These are phyloP conservation scores for Penicillium hordei DNA, from an alignment of 2,329 filamentous ascomycete genomes.

Conservation along the genomic window DNA sequence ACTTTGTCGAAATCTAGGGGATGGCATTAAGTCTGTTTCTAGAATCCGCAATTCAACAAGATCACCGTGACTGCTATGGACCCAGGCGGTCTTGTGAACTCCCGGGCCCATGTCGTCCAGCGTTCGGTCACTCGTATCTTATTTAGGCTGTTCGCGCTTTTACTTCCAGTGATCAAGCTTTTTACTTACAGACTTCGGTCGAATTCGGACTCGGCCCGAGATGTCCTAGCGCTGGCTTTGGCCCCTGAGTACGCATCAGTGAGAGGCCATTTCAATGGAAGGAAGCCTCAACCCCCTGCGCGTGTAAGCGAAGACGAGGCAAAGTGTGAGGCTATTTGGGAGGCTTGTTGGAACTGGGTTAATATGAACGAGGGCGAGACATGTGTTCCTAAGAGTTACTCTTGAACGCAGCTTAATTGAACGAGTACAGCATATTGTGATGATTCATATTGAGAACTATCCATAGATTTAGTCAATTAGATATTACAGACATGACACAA, in stretches of 20 bases:
- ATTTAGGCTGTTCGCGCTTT: neutral
- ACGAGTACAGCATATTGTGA: neutral
- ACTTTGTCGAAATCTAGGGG: neutral
- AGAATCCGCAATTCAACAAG: neutral
- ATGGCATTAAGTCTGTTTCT: neutral
- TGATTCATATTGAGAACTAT: neutral
- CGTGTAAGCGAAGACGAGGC: neutral
- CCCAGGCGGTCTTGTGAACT: constrained; percentile 9
- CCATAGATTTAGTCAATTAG: neutral
- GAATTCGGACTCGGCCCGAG: constrained; percentile 1
- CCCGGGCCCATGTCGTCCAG: constrained; percentile 8
- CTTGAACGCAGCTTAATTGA: neutral
- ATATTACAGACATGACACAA: neutral
- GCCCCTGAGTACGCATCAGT: neutral
- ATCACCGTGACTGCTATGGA: constrained; percentile 13
- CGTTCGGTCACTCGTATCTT: neutral
- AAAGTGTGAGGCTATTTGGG: constrained; percentile 3
- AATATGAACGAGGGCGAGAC: neutral
- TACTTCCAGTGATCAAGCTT: neutral
- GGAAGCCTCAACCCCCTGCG: neutral
- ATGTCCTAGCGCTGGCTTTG: constrained; percentile 1
- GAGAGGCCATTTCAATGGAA: constrained; percentile 4
- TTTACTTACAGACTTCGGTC: constrained; percentile 5
- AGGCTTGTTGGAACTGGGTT: constrained; percentile 6
- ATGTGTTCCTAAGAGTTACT: neutral